A percentile compares a stretch with the other conserved stretches of the same genome.
These are phyloP conservation scores for Dorcoceras hygrometricum DNA, from an alignment of 257 asterid species.

Conservation along the genomic window DNA sequence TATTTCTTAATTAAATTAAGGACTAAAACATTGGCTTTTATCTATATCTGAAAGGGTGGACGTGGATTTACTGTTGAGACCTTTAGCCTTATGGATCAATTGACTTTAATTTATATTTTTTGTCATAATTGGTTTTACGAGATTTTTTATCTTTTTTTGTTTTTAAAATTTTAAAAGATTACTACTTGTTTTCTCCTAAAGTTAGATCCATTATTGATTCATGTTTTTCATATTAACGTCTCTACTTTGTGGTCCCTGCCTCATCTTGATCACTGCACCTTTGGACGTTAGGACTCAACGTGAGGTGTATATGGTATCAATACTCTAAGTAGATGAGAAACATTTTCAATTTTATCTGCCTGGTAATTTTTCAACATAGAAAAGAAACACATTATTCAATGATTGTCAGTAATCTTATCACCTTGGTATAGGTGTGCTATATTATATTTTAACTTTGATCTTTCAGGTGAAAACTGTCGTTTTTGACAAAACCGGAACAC, in stretches of 20 bases:
- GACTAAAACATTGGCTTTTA: not conserved
- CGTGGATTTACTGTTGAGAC: not conserved
- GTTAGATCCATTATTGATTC: not conserved
- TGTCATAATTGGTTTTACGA: constrained; percentile 11
- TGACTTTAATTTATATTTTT: constrained; percentile 10
- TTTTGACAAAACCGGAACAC: constrained; percentile 92
- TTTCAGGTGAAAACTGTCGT: constrained; percentile 75
- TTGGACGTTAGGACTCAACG: not conserved
- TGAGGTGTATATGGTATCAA: not conserved
- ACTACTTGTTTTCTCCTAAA: constrained; percentile 4
- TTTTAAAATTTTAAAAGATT: not conserved
- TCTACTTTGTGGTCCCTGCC: not conserved
- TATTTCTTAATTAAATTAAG: constrained; percentile 8
- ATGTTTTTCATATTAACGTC: constrained; percentile 13
- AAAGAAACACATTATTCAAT: not conserved
- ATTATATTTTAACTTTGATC: constrained; percentile 20
- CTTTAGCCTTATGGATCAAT: not conserved
- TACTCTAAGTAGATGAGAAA: not conserved
- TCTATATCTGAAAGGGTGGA: constrained; percentile 5
- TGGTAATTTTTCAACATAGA: not conserved
- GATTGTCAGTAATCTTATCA: not conserved
- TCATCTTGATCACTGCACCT: constrained; percentile 6
- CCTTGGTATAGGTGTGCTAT: constrained; percentile 6
- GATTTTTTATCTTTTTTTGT: not conserved
- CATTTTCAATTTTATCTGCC: not conserved